Conservation (phyloP, 2,329 filamentous ascomycete genomes). For the Pseudogymnoascus destructans region DNA sequence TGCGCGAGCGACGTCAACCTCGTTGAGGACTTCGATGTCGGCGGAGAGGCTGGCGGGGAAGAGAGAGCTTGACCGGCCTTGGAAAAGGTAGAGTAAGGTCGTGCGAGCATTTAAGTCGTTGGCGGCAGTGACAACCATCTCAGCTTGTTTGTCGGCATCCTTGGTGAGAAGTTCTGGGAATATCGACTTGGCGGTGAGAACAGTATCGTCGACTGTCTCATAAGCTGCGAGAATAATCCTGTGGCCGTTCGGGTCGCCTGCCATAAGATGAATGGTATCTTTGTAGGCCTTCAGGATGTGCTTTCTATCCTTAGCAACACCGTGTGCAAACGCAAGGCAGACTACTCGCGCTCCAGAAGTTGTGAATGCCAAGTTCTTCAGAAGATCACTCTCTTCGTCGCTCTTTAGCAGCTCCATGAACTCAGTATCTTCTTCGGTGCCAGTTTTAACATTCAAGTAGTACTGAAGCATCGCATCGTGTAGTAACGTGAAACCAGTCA, state of each 20-base stretch:
- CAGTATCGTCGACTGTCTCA: slow-evolving; percentile 90
- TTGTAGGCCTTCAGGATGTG: slow-evolving; percentile 80
- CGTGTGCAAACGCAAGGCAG: slow-evolving; percentile 69
- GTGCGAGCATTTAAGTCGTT: slow-evolving; percentile 53
- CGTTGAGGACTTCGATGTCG: slow-evolving; percentile 58
- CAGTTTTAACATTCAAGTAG: slow-evolving; percentile 65
- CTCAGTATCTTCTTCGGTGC: slow-evolving; percentile 69
- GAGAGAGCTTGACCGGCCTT: slow-evolving; percentile 47
- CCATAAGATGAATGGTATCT: slow-evolving; percentile 76
- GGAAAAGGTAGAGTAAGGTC: slow-evolving; percentile 71
- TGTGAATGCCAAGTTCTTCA: slow-evolving; percentile 95
- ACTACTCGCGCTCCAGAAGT: slow-evolving; percentile 73
- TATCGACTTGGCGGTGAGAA: slow-evolving; percentile 71
- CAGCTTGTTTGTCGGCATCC: slow-evolving; percentile 45
- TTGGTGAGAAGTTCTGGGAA: slow-evolving; percentile 76
- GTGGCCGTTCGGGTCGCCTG: slow-evolving; percentile 66
- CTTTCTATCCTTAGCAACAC: slow-evolving; percentile 85
- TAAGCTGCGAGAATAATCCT: slow-evolving; percentile 72
- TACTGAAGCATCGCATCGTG: slow-evolving; percentile 98
- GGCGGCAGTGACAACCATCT: slow-evolving; percentile 50
- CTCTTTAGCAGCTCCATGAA: slow-evolving; percentile 85
- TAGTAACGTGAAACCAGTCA: slow-evolving; percentile 92
- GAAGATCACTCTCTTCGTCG: slow-evolving; percentile 77
- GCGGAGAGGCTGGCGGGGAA: slow-evolving; percentile 49
- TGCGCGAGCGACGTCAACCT: slow-evolving; percentile 66